These are phyloP conservation scores for Termitomyces sp. DNA, from an alignment of 768 basidiomycete genomes.

Conservation along the genomic window DNA sequence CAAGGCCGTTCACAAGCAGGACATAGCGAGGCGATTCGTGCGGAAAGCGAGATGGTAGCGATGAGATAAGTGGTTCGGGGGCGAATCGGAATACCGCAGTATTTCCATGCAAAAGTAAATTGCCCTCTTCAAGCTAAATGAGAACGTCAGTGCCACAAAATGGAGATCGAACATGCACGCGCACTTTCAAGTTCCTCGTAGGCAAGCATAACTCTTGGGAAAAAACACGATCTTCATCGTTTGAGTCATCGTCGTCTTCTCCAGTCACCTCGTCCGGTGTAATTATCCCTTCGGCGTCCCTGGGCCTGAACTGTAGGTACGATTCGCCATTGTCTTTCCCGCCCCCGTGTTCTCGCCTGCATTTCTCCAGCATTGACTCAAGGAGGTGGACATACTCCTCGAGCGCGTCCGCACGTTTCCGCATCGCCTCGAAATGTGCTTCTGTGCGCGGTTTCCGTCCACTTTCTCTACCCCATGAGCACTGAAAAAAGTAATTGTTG, in stretches of 20 bases:
- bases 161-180: constrained; percentile 3
- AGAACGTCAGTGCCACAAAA: not conserved
- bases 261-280: constrained; percentile 16
- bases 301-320: constrained; percentile 26
- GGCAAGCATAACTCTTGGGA: constrained; percentile 34
- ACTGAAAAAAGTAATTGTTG: constrained; percentile 21
- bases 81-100: constrained; percentile 38
- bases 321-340: constrained; percentile 19
- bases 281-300: constrained; percentile 15
- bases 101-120: constrained; percentile 33
- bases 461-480: constrained; percentile 36
- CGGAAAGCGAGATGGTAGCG: constrained; percentile 29
- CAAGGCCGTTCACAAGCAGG: constrained; percentile 33
- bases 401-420: constrained; percentile 32
- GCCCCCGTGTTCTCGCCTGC: constrained; percentile 30
- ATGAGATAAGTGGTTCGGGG: constrained; percentile 16
- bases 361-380: constrained; percentile 37
- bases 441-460: constrained; percentile 37
- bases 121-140: constrained; percentile 32
- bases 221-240: constrained; percentile 21
- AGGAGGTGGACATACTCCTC: constrained; percentile 34
- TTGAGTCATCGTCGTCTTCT: constrained; percentile 16
- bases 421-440: constrained; percentile 39
- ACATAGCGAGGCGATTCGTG: constrained; percentile 32
- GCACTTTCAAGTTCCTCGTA: constrained; percentile 32